Evolutionary conservation across 2,329 filamentous ascomycete species (phyloP).

Genomic region (Aspergillus quadrilineatus): DNA sequence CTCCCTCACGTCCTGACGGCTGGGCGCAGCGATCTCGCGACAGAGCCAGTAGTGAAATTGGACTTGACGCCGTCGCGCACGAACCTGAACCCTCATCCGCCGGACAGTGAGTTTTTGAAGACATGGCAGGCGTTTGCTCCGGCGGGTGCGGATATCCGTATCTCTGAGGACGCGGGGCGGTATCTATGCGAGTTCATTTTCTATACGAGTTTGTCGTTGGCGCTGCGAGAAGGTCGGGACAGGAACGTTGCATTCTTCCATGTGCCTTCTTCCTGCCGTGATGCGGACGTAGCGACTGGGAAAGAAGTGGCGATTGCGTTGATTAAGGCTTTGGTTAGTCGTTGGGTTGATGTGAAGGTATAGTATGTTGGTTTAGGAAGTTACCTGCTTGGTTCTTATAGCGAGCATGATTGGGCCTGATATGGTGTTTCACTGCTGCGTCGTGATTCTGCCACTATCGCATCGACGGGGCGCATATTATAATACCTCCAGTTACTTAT

Average conservation of each 20-base stretch:
- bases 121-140: slow-evolving; percentile 36
- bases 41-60: background rate
- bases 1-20: slow-evolving; percentile 55
- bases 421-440: background rate
- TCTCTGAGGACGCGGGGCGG: slow-evolving; percentile 69
- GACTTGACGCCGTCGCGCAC: background rate
- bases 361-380: slow-evolving; percentile 4
- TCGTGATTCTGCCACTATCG: background rate
- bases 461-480: too few relatives aligned
- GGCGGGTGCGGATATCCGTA: slow-evolving; percentile 44
- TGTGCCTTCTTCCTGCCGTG: slow-evolving; percentile 62
- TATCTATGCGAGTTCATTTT: slow-evolving; percentile 80
- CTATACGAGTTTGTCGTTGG: slow-evolving; percentile 62
- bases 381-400: background rate
- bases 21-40: slow-evolving; percentile 31
- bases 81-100: slow-evolving; percentile 26
- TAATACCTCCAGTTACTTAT: too few relatives aligned
- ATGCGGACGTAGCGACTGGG: slow-evolving; percentile 45
- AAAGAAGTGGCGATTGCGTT: slow-evolving; percentile 42
- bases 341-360: slow-evolving; percentile 34
- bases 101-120: slow-evolving; percentile 35
- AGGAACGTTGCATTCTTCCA: slow-evolving; percentile 67
- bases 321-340: slow-evolving; percentile 44
- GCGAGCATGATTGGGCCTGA: background rate
- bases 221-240: slow-evolving; percentile 30